A percentile compares a stretch with the other conserved stretches of the same genome.
Evolutionary conservation across 1,139 yeast genomes (phyloP).

Genomic region (Hyphopichia fennica): DNA sequence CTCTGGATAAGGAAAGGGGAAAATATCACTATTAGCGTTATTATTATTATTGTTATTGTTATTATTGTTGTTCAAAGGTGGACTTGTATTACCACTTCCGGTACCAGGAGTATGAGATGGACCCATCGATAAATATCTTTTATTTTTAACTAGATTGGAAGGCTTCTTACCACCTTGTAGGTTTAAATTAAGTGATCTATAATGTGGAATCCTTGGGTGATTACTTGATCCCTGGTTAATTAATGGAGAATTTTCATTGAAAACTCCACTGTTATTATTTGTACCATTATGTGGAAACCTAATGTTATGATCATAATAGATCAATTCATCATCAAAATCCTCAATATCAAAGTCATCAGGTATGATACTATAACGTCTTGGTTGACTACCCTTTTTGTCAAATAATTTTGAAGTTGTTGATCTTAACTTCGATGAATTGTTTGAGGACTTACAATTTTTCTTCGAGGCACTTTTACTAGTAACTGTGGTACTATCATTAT

Average conservation of each 20-base stretch:
- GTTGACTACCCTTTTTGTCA: constrained; percentile 69
- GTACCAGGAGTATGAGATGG: constrained; percentile 17
- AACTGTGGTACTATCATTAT: constrained; percentile 14
- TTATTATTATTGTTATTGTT: constrained; percentile 10
- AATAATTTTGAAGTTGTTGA: constrained; percentile 72
- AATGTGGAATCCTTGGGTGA: constrained; percentile 35
- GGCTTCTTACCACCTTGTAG: constrained; percentile 26
- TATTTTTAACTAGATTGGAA: constrained; percentile 24
- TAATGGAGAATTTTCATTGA: constrained; percentile 35
- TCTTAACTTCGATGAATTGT: constrained; percentile 44
- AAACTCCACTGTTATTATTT: constrained; percentile 17
- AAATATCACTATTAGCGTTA: constrained; percentile 24
- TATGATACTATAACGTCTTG: constrained; percentile 70
- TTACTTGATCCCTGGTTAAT: constrained; percentile 23
- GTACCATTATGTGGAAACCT: constrained; percentile 34
- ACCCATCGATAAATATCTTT: constrained; percentile 40
- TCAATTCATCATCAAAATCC: constrained; percentile 60
- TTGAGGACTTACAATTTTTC: constrained; percentile 29
- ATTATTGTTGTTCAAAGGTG: constrained; percentile 8
- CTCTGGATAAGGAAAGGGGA: constrained; percentile 60
- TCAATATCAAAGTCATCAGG: constrained; percentile 69
- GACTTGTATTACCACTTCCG: neutral
- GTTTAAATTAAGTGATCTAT: constrained; percentile 42
- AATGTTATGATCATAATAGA: constrained; percentile 46
- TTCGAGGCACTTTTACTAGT: constrained; percentile 26